Evolutionary conservation across 768 basidiomycete species (phyloP).

Genomic region (Boletus rex-veris): DNA sequence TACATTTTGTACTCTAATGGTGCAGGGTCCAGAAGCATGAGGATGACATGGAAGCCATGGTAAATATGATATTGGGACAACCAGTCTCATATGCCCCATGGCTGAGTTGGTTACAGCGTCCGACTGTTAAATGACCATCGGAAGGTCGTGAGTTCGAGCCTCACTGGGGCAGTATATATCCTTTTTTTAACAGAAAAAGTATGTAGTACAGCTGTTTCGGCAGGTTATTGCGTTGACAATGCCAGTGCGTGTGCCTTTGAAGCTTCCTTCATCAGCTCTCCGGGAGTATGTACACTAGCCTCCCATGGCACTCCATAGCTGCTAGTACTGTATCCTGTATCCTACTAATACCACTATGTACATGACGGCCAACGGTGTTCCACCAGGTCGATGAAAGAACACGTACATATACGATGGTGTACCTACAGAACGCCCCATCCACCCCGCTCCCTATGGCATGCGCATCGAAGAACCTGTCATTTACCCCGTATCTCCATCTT

Average conservation of each 20-base stretch:
- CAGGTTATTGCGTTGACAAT: too few relatives aligned
- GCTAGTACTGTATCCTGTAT: slow-evolving; percentile 2
- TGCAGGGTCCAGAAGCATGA: too few relatives aligned
- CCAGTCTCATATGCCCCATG: slow-evolving; percentile 39
- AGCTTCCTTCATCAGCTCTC: too few relatives aligned
- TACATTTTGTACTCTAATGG: too few relatives aligned
- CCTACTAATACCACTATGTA: slow-evolving; percentile 3
- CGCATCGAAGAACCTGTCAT: background rate
- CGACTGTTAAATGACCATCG: slow-evolving; percentile 43
- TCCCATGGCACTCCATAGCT: too few relatives aligned
- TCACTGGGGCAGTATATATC: slow-evolving; percentile 42
- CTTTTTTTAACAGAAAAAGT: background rate
- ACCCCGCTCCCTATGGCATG: slow-evolving; percentile 17
- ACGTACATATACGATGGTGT: slow-evolving; percentile 3
- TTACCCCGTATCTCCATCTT: slow-evolving; percentile 75
- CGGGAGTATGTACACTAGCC: background rate
- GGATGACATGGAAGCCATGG: too few relatives aligned
- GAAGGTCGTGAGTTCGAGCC: slow-evolving; percentile 54
- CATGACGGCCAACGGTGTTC: slow-evolving; percentile 3
- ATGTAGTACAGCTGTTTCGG: too few relatives aligned
- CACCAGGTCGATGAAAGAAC: slow-evolving; percentile 6
- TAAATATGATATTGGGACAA: too few relatives aligned
- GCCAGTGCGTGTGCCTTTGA: too few relatives aligned
- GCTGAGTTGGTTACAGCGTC: slow-evolving; percentile 52
- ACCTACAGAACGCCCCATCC: slow-evolving; percentile 2